Percentiles rank a stretch among this genome's conserved stretches.
phyloP scores from a whole-genome alignment of 75 land plant species.

The Cunninghamia lanceolata region DNA sequence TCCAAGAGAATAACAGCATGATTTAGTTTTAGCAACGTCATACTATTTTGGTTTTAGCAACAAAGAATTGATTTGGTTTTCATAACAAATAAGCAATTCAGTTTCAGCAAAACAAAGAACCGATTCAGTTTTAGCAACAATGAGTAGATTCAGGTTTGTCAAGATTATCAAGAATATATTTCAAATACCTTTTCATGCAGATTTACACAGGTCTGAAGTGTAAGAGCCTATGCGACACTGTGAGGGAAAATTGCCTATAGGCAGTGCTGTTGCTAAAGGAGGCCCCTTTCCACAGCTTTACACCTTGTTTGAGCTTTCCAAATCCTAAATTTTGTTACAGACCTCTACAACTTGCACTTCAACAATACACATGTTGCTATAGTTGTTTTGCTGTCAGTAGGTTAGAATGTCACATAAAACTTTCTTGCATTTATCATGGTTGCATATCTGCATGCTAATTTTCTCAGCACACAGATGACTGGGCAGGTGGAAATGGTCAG shows the following conservation, averaged over 20 bases:
- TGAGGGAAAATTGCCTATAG: neutral
- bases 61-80: too few species aligned
- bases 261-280: neutral
- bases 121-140: neutral
- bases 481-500: neutral
- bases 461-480: neutral
- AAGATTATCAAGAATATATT: neutral
- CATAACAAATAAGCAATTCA: too few species aligned
- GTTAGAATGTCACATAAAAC: neutral
- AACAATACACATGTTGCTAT: neutral
- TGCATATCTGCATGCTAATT: neutral
- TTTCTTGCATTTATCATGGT: neutral
- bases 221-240: neutral
- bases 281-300: neutral
- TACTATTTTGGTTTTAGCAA: neutral
- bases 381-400: neutral
- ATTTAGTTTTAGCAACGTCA: neutral
- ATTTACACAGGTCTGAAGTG: neutral
- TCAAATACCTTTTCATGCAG: neutral
- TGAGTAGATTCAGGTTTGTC: neutral
- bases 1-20: neutral
- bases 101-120: too few species aligned
- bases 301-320: neutral
- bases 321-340: neutral
- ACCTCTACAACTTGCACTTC: neutral